Evolutionary conservation across 345 rosid species (phyloP), one percentile per base, ranked within the genome.

Genomic region (Eucalyptus leucophloia): DNA sequence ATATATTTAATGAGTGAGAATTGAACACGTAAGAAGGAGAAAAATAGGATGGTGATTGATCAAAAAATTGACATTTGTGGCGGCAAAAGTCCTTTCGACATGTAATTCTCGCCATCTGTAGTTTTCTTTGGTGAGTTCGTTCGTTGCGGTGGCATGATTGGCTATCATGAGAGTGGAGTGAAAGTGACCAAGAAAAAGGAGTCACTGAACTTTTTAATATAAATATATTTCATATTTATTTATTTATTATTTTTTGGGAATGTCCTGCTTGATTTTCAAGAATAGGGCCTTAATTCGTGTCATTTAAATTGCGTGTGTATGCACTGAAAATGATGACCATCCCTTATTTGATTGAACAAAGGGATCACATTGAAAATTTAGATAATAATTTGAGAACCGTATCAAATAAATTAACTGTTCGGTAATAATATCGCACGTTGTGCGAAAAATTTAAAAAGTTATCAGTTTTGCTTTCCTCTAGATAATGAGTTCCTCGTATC

Each of bases 401-500:
- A 16, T n/a, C 6, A 1, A 65, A n/a, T 3, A n/a, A 65, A 16
- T 65, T 65, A 65, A 65, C 37, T 3, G 0, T 65, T 65, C 1
- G 9, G 14, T 3, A 12, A 24, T 60, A 0, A 4, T 28, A 12
- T 60, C 0, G 4, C 4, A 62, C 3, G 2, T 30, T 14, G 7
- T 1, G 19, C 0, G 2, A 7, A 62, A 62, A 3, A n/a, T n/a
- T 13, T 62, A 14, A 6, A 5, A n/a, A 7, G 1, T n/a, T n/a
- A n/a, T n/a, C 6, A 1, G 1, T 15, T 5, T 4, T 3, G 1
- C n/a, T n/a, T 65, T n/a, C 40, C 10, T 65, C 3, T 65, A 15
- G 37, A 15, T 14, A 16, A n/a, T n/a, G 6, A n/a, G 17, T 65
- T 65, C 12, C 21, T 65, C 3, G 0, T 16, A 65, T 65, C 0